Evolutionary conservation across 768 basidiomycete species (phyloP).

Genomic region (Galerina sulciceps): DNA sequence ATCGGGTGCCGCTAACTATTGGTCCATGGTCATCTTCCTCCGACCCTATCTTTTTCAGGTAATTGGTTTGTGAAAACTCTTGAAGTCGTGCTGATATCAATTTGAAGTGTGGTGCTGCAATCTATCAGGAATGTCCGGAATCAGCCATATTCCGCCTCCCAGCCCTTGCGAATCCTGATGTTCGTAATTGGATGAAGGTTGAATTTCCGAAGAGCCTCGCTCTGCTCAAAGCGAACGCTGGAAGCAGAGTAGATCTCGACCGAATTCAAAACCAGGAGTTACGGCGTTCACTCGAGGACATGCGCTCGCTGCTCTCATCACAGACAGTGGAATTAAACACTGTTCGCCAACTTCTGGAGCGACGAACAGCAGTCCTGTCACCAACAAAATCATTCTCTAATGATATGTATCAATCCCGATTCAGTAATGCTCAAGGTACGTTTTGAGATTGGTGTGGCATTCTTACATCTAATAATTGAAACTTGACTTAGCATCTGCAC

Average conservation of each 20-base stretch:
- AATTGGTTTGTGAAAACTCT: neutral
- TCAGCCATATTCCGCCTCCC: constrained; percentile 31
- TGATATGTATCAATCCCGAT: neutral
- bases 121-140: constrained; percentile 24
- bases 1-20: constrained; percentile 25
- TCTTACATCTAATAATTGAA: neutral
- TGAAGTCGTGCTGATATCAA: neutral
- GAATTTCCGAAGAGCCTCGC: constrained; percentile 23
- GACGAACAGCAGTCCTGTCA: neutral
- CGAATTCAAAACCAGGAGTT: constrained; percentile 23
- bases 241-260: constrained; percentile 19
- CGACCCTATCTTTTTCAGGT: constrained; percentile 27
- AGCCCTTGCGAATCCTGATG: constrained; percentile 25
- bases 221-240: constrained; percentile 18
- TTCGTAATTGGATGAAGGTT: constrained; percentile 29
- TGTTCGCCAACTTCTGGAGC: neutral
- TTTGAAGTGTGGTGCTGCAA: constrained; percentile 26
- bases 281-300: constrained; percentile 18
- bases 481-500: neutral
- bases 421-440: neutral
- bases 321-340: neutral
- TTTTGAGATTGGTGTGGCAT: neutral
- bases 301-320: constrained; percentile 3
- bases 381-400: constrained; percentile 2
- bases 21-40: constrained; percentile 26